These are phyloP conservation scores for Pseudogymnoascus sp. DNA, from an alignment of 2,329 filamentous ascomycete species.

Conservation along the genomic window DNA sequence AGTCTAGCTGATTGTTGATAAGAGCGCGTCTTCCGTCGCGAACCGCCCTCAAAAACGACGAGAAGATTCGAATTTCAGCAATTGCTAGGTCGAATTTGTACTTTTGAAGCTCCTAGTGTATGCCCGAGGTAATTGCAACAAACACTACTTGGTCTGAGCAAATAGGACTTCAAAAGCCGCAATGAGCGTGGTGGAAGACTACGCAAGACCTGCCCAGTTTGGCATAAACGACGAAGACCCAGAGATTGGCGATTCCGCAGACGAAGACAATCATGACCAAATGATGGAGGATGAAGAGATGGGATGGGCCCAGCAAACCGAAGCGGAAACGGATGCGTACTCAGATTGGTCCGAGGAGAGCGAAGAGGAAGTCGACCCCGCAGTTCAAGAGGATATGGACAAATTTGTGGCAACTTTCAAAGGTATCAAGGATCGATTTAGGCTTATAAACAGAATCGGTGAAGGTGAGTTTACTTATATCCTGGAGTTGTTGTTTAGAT, in stretches of 20 bases:
- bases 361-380: constrained; percentile 56
- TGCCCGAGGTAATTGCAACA: not conserved
- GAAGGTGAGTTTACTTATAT: constrained; percentile 55
- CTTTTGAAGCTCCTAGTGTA: not conserved
- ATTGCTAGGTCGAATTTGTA: not conserved
- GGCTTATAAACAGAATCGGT: constrained; percentile 91
- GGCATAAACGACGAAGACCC: not conserved
- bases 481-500: not conserved
- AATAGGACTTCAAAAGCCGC: not conserved
- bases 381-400: constrained; percentile 77
- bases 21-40: constrained; percentile 9
- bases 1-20: not conserved
- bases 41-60: not conserved
- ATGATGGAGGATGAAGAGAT: constrained; percentile 18
- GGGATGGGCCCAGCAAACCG: constrained; percentile 12
- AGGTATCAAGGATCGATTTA: constrained; percentile 75
- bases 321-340: constrained; percentile 33
- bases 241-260: constrained; percentile 9
- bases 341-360: constrained; percentile 45
- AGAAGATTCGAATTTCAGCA: not conserved
- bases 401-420: constrained; percentile 75
- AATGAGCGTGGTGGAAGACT: constrained; percentile 3
- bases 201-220: not conserved
- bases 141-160: not conserved
- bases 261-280: constrained; percentile 12